phyloP scores from a whole-genome alignment of 169 alveolate species.

The Plasmodium chabaudi region DNA sequence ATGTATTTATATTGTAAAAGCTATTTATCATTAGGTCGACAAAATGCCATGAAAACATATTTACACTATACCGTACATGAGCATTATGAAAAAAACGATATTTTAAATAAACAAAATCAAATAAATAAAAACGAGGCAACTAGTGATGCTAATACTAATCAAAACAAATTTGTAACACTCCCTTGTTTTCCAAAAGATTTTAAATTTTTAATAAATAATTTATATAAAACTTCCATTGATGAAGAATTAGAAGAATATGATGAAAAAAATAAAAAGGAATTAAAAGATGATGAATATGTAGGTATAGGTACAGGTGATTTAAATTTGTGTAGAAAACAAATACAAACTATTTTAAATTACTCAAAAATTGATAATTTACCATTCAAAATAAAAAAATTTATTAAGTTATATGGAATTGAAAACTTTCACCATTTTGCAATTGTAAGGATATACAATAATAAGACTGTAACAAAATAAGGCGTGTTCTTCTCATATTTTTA shows the following conservation, averaged over 20 bases:
- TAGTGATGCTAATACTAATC: too few relatives aligned
- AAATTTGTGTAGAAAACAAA: conserved; percentile 48
- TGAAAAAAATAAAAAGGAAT: neutral
- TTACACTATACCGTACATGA: conserved; percentile 62
- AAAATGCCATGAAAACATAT: conserved; percentile 72
- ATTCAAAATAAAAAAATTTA: conserved; percentile 55
- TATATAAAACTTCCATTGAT: conserved; percentile 71
- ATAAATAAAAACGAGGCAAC: too few relatives aligned
- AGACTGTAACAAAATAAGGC: neutral
- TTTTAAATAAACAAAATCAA: neutral
- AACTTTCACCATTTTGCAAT: conserved; percentile 75
- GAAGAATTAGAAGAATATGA: conserved; percentile 64
- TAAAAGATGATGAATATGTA: conserved; percentile 32
- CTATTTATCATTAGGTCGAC: conserved; percentile 73
- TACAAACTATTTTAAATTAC: conserved; percentile 35
- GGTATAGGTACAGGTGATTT: conserved; percentile 65
- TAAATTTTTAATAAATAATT: conserved; percentile 48
- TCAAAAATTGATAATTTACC: conserved; percentile 55
- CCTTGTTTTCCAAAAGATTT: conserved; percentile 70
- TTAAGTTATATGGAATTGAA: conserved; percentile 70
- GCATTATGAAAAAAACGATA: conserved; percentile 18
- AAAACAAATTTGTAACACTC: conserved; percentile 24
- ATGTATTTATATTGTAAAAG: conserved; percentile 75
- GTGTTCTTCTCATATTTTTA: too few relatives aligned
- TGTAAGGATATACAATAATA: conserved; percentile 3